Evolutionary conservation across 2,329 filamentous ascomycete genomes (phyloP).

Genomic region (Lojkania enalia): DNA sequence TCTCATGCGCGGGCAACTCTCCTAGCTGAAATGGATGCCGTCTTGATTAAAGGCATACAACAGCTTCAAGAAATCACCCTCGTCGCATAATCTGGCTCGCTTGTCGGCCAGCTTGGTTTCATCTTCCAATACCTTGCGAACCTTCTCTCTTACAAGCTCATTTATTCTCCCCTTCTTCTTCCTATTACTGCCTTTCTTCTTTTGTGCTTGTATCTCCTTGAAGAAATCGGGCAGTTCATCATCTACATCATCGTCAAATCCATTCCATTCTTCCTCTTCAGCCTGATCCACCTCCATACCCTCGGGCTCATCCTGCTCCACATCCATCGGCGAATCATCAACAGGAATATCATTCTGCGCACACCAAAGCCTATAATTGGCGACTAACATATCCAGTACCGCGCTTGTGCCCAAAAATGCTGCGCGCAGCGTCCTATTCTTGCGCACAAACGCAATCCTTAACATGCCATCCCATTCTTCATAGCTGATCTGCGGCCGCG

Average conservation of each 20-base stretch:
- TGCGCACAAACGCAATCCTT: conserved; percentile 78
- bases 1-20: background rate
- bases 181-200: conserved; percentile 56
- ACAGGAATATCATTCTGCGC: conserved; percentile 80
- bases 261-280: conserved; percentile 50
- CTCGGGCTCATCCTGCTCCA: conserved; percentile 46
- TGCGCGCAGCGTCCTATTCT: conserved; percentile 86
- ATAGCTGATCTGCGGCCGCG: conserved; percentile 84
- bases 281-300: conserved; percentile 53
- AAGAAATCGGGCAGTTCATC: conserved; percentile 86
- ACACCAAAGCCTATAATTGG: conserved; percentile 89
- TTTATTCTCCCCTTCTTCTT: conserved; percentile 80
- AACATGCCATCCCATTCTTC: conserved; percentile 94
- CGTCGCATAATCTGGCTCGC: conserved; percentile 82
- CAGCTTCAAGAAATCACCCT: conserved; percentile 86
- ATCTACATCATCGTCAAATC: conserved; percentile 62
- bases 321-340: conserved; percentile 60
- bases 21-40: conserved; percentile 83
- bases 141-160: conserved; percentile 82
- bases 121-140: conserved; percentile 79
- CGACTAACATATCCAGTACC: conserved; percentile 79
- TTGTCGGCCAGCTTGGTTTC: conserved; percentile 80
- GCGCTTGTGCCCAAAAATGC: conserved; percentile 80
- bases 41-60: conserved; percentile 86
- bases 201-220: conserved; percentile 60